Evolutionary conservation across 2,329 filamentous ascomycete genomes (phyloP), one percentile per base, ranked within the genome.

Genomic region (Hysterium pulicare): DNA sequence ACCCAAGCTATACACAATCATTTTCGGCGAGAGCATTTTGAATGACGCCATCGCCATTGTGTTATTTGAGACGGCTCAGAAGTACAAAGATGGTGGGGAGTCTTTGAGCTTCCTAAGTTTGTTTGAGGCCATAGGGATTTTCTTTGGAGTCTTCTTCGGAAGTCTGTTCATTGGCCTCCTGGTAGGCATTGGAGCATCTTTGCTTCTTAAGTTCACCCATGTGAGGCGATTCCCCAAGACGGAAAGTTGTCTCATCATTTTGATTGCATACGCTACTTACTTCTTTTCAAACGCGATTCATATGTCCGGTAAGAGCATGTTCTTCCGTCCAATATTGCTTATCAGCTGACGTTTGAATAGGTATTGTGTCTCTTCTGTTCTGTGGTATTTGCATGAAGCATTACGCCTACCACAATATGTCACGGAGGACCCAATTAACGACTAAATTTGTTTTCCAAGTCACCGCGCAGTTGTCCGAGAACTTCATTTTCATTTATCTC

Each of bases 391-490:
- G 93, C 9, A 75, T 98, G 50, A 98, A 98, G 70, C 93, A 98
- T 66, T 98, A 98, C 61, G 93, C 93, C 49, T 98, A 98, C 71
- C 96, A 97, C 77, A 98, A 98, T 73, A 98, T 98, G 93, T 98
- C 93, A 22, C 84, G 93, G 37, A 84, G 93, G 48, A 97, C 93
- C 1, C 93, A 98, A 66, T 83, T 98, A 49, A 95, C 93, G 13
- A 98, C 93, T 40, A 98, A 98, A 67, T 98, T 95, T 70, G 79
- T 96, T 44, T 98, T 98, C 72, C 89, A 95, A 66, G 84, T 95
- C 48, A 84, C 94, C 55, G 88, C 93, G 3, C 93, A 98, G 68
- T 72, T 98, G 34, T 95, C 91, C 0, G 93, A 98, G 71, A 98
- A 98, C 68, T 98, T 98, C 65, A 98, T 98, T 68, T 98, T 98